These are phyloP conservation scores for Neonectria hederae DNA, from an alignment of 2,329 filamentous ascomycete species.

Conservation along the genomic window DNA sequence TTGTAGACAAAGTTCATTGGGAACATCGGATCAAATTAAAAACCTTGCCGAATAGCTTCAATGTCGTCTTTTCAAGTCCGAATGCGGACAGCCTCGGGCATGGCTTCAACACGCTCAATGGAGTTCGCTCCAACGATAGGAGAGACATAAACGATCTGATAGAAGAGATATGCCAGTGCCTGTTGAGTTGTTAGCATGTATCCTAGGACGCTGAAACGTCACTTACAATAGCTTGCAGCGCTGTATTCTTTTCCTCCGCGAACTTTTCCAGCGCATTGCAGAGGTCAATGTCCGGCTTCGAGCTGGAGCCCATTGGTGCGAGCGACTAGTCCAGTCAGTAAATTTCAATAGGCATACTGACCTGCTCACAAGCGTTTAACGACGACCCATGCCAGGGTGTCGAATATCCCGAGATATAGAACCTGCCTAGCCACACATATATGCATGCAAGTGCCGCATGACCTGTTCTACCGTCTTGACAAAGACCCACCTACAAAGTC, in stretches of 20 bases:
- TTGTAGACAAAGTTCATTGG: slow-evolving; percentile 22
- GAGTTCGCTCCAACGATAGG: slow-evolving; percentile 28
- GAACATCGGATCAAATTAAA: slow-evolving; percentile 9
- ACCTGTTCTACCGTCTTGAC: slow-evolving; percentile 25
- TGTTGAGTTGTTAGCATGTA: background rate
- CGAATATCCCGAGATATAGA: slow-evolving; percentile 44
- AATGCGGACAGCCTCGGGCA: slow-evolving; percentile 13
- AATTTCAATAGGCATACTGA: too few relatives aligned
- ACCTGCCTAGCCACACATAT: slow-evolving; percentile 32
- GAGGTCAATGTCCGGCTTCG: background rate
- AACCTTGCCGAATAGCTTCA: slow-evolving; percentile 16
- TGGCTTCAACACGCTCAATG: slow-evolving; percentile 16
- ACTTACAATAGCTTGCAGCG: slow-evolving; percentile 23
- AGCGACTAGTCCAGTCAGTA: slow-evolving; percentile 31
- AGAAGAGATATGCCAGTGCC: slow-evolving; percentile 25
- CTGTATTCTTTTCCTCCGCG: slow-evolving; percentile 14
- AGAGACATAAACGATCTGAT: slow-evolving; percentile 26
- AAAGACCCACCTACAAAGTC: slow-evolving; percentile 25
- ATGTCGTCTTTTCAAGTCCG: slow-evolving; percentile 14
- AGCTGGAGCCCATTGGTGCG: slow-evolving; percentile 19
- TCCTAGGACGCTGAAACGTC: background rate
- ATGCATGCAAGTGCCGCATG: slow-evolving; percentile 16
- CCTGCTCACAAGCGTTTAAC: slow-evolving; percentile 35
- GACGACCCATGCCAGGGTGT: slow-evolving; percentile 47
- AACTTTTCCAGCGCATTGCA: slow-evolving; percentile 20